phyloP scores from a whole-genome alignment of 2,329 filamentous ascomycete genomes.

The Tolypocladium nubicola region DNA sequence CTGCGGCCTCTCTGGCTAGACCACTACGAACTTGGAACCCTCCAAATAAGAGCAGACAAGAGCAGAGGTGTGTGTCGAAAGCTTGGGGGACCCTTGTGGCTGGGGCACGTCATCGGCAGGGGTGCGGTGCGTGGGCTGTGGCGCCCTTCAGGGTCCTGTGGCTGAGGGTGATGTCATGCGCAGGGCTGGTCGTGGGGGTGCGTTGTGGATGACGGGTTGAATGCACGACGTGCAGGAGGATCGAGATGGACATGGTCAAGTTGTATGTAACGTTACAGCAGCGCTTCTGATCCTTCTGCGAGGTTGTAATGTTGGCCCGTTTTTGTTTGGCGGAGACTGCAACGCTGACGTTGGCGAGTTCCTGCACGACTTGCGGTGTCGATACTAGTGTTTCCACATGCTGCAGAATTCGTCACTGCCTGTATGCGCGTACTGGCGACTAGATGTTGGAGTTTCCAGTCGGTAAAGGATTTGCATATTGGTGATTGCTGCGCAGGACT shows the following conservation, averaged over 20 bases:
- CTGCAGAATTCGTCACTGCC: neutral
- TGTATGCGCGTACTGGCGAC: too few species aligned
- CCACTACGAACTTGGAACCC: too few species aligned
- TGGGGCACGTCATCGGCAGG: neutral
- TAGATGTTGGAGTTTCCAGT: neutral
- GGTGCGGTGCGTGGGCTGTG: neutral
- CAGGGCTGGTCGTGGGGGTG: neutral
- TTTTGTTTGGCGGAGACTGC: neutral
- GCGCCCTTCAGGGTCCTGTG: neutral
- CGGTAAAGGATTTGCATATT: neutral
- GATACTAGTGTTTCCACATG: neutral
- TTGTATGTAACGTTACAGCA: too few species aligned
- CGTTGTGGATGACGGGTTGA: too few species aligned
- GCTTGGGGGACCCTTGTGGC: neutral
- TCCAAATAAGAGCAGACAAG: neutral
- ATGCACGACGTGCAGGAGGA: neutral
- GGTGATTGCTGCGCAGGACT: too few species aligned
- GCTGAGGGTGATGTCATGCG: neutral
- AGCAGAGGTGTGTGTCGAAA: neutral
- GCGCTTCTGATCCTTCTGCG: neutral
- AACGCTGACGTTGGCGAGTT: neutral
- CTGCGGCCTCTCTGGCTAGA: neutral
- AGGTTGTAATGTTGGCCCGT: neutral
- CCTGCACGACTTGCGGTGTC: neutral
- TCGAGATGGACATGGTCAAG: neutral